Evolutionary conservation across 2,329 filamentous ascomycete genomes (phyloP), one percentile per base, ranked within the genome.

Genomic region (Madurella fahalii): DNA sequence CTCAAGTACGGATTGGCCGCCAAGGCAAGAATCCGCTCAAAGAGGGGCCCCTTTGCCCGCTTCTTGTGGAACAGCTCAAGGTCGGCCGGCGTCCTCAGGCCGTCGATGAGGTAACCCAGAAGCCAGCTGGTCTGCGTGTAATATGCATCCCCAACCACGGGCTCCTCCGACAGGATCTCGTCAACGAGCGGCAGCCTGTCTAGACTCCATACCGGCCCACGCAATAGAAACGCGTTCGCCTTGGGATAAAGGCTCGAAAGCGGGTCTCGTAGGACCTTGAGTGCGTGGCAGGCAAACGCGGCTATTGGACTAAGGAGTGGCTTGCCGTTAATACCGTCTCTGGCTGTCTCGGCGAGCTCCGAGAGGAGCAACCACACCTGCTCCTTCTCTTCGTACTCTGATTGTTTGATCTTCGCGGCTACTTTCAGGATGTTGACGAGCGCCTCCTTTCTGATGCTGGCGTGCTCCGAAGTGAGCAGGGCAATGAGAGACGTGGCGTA

Each of bases 171-270:
- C 11, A 86, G 72, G 49, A 86, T 75, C 58, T 81, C 78, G 61
- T 82, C 77, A 20, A 83, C 82, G n/a, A 93, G 77, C 8, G 94
- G 80, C 20, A 94, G 82, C 65, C 83, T 85, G 56, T 89, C 82
- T 16, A 85, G 67, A 12, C 85, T 78, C 93, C 93, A 97, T 20
- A 78, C 71, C 0, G 93, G 92, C 0, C 84, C 82, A 49, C 84
- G 84, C 18, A 89, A 89, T 37, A 97, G 80, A 68, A 92, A 96
- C 5, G 79, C 77, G 73, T 95, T 96, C 71, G 94, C 75, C 68
- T 96, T 96, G 54, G 84, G 82, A 68, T 96, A 97, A 39, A 96
- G 80, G 57, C 82, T 83, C 66, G 95, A 90, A 15, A 90, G 78
- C 0, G 93, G 93, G 58, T 90, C 85, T 18, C 78, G 80, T 44